Percentiles rank a stretch among this genome's conserved stretches.
These are phyloP conservation scores for Tolypocladium endophyticum DNA, from an alignment of 2,329 filamentous ascomycete species.

Conservation along the genomic window DNA sequence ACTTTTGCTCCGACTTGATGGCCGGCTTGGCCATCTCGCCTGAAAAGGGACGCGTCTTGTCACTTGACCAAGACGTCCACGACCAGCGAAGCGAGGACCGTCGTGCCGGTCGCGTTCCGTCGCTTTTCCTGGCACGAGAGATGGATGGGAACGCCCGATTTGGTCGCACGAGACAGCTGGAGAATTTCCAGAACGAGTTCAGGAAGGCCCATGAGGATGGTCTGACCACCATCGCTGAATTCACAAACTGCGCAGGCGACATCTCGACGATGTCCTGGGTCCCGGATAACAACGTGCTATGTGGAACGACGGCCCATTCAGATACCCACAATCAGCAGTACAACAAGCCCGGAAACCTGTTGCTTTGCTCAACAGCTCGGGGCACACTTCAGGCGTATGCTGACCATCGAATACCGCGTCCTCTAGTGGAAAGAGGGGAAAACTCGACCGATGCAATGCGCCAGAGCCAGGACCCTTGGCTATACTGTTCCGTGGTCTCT, in stretches of 20 bases:
- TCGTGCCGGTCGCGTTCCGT: conserved; percentile 19
- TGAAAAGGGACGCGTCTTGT: conserved; percentile 12
- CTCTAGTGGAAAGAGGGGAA: conserved; percentile 39
- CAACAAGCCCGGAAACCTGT: conserved; percentile 52
- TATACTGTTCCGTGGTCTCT: conserved; percentile 53
- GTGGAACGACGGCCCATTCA: conserved; percentile 52
- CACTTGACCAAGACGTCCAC: conserved; percentile 9
- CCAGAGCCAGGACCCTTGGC: conserved; percentile 49
- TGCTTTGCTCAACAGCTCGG: conserved; percentile 37
- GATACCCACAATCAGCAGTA: conserved; percentile 56
- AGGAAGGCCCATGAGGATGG: conserved; percentile 38
- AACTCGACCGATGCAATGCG: conserved; percentile 48
- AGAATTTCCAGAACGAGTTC: conserved; percentile 36
- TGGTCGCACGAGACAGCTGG: conserved; percentile 26
- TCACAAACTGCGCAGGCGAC: conserved; percentile 52
- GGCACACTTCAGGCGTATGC: conserved; percentile 39
- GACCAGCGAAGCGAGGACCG: conserved; percentile 4
- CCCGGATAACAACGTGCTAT: conserved; percentile 42
- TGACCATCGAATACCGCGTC: conserved; percentile 47
- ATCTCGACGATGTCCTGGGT: conserved; percentile 49
- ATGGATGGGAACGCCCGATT: conserved; percentile 33
- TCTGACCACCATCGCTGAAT: conserved; percentile 40
- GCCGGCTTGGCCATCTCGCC: conserved; percentile 8
- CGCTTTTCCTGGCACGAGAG: conserved; percentile 38
- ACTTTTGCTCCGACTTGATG: conserved; percentile 20